Conservation (phyloP, 306 rosid species). For the Quillaja saponaria region DNA sequence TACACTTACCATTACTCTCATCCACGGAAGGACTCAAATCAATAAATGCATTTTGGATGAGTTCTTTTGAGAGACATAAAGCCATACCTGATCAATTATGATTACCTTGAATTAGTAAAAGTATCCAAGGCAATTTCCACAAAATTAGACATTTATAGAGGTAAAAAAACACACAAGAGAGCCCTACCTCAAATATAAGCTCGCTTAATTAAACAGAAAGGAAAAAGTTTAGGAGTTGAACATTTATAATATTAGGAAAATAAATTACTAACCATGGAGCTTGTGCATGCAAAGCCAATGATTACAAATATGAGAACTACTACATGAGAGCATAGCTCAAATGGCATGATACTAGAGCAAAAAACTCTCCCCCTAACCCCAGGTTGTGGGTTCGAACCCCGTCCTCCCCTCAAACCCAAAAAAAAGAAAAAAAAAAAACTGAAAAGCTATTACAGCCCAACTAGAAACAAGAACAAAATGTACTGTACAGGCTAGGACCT, state of each 20-base stretch:
- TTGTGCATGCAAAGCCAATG: too few relatives aligned
- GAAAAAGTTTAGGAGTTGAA: not conserved
- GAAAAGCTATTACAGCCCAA: too few relatives aligned
- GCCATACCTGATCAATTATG: slow-evolving; percentile 70
- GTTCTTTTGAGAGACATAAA: slow-evolving; percentile 59
- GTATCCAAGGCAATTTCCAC: slow-evolving; percentile 9
- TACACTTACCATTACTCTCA: slow-evolving; percentile 35
- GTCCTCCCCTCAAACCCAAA: too few relatives aligned
- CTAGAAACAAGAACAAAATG: too few relatives aligned
- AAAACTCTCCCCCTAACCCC: too few relatives aligned
- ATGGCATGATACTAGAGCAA: too few relatives aligned
- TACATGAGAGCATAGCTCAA: too few relatives aligned
- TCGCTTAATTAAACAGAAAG: slow-evolving; percentile 19
- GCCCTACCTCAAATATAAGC: slow-evolving; percentile 15
- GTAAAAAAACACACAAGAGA: not conserved
- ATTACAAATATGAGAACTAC: too few relatives aligned
- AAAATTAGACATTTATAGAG: not conserved
- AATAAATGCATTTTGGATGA: slow-evolving; percentile 54
- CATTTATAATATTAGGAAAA: slow-evolving; percentile 7
- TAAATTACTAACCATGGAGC: slow-evolving; percentile 6
- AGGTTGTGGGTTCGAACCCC: too few relatives aligned
- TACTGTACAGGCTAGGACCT: too few relatives aligned
- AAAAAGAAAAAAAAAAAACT: too few relatives aligned
- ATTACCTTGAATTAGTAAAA: slow-evolving; percentile 32
- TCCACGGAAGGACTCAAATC: slow-evolving; percentile 61